Percentiles rank a stretch among this genome's conserved stretches.
Conservation (phyloP, 2,329 filamentous ascomycete genomes). For the Leptosphaerulina australis region DNA sequence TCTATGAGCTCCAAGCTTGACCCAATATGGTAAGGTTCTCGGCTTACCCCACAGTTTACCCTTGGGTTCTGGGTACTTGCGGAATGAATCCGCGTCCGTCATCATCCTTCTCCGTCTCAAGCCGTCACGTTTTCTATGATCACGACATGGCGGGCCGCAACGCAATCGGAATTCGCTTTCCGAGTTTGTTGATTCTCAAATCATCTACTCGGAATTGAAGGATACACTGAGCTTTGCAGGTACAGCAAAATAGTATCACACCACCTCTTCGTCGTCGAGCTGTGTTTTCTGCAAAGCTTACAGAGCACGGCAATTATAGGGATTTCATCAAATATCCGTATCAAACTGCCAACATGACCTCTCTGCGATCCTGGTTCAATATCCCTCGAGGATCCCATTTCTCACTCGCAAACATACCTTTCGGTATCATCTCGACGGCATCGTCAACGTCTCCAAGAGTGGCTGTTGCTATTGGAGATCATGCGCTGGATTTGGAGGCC, state of each 20-base stretch:
- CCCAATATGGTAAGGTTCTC: conserved; percentile 11
- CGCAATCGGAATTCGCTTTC: conserved; percentile 20
- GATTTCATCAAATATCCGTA: no score
- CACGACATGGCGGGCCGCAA: conserved; percentile 11
- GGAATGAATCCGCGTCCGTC: conserved; percentile 37
- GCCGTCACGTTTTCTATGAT: conserved; percentile 23
- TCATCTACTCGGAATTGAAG: conserved; percentile 8
- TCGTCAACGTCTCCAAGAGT: conserved; percentile 63
- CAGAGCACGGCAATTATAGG: conserved; percentile 2
- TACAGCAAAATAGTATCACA: conserved; percentile 1
- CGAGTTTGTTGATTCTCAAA: conserved; percentile 11
- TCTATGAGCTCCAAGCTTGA: neutral
- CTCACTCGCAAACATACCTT: conserved; percentile 80
- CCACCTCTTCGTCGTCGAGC: conserved; percentile 1
- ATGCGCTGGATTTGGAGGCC: conserved; percentile 71
- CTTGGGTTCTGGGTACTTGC: conserved; percentile 24
- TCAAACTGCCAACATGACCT: conserved; percentile 38
- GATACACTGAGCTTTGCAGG: neutral
- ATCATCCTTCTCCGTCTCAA: conserved; percentile 35
- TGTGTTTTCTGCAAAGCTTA: neutral
- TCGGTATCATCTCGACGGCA: conserved; percentile 76
- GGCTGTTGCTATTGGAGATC: conserved; percentile 73
- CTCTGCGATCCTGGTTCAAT: conserved; percentile 61
- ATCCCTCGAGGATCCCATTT: conserved; percentile 69
- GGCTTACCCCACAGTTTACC: conserved; percentile 32